Evolutionary conservation across 2,329 filamentous ascomycete species (phyloP).

Genomic region (Colletotrichum magnum): DNA sequence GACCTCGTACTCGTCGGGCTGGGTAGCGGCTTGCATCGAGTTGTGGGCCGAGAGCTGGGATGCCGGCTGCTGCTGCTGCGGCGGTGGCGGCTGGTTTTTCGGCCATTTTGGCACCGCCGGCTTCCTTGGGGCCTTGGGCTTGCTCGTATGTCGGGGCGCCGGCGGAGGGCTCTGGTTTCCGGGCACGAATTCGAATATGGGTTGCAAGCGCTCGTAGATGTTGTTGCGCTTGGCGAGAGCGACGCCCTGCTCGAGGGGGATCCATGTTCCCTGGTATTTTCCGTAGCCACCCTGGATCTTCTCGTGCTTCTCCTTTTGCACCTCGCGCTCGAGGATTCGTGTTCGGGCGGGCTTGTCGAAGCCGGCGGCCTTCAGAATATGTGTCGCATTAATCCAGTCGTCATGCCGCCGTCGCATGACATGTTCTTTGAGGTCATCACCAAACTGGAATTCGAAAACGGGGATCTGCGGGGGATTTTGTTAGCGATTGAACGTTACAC

Average conservation of each 20-base stretch:
- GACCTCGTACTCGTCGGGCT: constrained; percentile 75
- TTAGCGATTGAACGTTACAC: constrained; percentile 4
- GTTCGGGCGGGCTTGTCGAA: constrained; percentile 98
- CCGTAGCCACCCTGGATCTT: constrained; percentile 99
- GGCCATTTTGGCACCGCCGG: constrained; percentile 74
- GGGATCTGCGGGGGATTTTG: constrained; percentile 75
- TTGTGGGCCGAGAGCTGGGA: constrained; percentile 34
- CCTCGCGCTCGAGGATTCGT: constrained; percentile 93
- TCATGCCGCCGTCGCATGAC: constrained; percentile 95
- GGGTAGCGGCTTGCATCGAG: constrained; percentile 46
- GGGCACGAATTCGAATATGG: constrained; percentile 91
- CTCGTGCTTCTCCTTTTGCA: constrained; percentile 96
- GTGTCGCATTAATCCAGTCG: constrained; percentile 99
- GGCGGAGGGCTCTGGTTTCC: constrained; percentile 92
- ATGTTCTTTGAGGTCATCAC: constrained; percentile 83
- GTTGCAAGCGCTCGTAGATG: constrained; percentile 83
- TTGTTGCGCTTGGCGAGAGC: constrained; percentile 89
- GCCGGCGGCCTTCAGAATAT: constrained; percentile 96
- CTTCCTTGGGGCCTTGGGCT: constrained; percentile 82
- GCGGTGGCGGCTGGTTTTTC: constrained; percentile 44
- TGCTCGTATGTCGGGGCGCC: constrained; percentile 92
- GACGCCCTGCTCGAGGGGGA: constrained; percentile 86
- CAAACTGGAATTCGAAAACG: constrained; percentile 94
- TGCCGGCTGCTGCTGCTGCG: constrained; percentile 21
- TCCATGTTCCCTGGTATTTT: constrained; percentile 99